Base-by-base conservation (phyloP, 129 eudicot species). In the Calendula officinalis region DNA sequence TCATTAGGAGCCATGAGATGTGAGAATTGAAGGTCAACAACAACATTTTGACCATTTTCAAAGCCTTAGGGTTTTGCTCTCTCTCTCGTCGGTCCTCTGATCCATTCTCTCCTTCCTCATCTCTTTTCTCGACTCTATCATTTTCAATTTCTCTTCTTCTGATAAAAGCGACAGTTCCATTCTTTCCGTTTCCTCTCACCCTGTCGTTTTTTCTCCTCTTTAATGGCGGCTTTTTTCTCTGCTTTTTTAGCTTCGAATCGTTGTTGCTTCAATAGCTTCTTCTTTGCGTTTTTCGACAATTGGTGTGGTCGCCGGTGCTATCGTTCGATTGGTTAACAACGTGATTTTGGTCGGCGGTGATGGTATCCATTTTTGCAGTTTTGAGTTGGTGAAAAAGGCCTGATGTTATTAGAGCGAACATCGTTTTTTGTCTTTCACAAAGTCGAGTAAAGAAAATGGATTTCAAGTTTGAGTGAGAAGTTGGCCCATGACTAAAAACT, bases 51-150 rank as follows among this genome's bases (percentile, higher is more conserved):
- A 0, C 95, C 97, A 37, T 64, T 34, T 7, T 17, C 16, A 68
- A 6, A 91, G 79, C 66, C 82, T 75, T 63, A 77, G 66, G 0
- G 67, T 43, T 71, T 91, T 91, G 54, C 62, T 57, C n/a, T 73
- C 85, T 53, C 74, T 84, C 75, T 86, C 95, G 65, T 75, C 85
- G 0, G 72, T 32, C 66, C 85, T 68, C 64, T 80, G 69, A 16
- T 87, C 94, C 95, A 91, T 87, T 27, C 95, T 75, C 76, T 82
- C 94, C 17, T 69, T 86, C 55, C 95, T 70, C 60, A 80, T 5
- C 67, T 55, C 87, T 48, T 56, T 87, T 54, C 95, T 77, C 7
- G 77, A 43, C 76, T 82, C 95, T 0, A 91, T 80, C 42, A 80
- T 54, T 75, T 80, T 77, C 32, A 58, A 22, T 56, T 37, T 87